Conservation (phyloP, 2,329 filamentous ascomycete genomes). For the Aspergillus nomiae region DNA sequence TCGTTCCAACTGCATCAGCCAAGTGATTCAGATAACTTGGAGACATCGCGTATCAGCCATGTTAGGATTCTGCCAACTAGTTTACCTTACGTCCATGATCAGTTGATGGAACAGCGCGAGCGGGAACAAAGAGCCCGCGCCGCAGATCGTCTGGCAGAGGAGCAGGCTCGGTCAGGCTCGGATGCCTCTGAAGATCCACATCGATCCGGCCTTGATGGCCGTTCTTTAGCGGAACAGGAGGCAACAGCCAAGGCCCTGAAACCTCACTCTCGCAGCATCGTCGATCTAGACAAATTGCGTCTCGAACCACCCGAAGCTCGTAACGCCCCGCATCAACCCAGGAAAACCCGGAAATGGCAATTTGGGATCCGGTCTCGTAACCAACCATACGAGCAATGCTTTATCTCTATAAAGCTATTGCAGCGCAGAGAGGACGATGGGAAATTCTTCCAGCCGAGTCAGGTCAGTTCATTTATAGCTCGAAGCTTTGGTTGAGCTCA, state of each 20-base stretch:
- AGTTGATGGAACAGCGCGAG: constrained; percentile 71
- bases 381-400: constrained; percentile 91
- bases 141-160: constrained; percentile 47
- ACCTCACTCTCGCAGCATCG: constrained; percentile 74
- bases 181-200: constrained; percentile 24
- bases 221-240: constrained; percentile 70
- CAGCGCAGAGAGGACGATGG: constrained; percentile 87
- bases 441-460: constrained; percentile 56
- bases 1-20: constrained; percentile 27
- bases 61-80: constrained; percentile 91
- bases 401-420: constrained; percentile 90
- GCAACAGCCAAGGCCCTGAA: constrained; percentile 80
- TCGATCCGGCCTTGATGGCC: constrained; percentile 25
- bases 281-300: constrained; percentile 66
- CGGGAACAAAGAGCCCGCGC: constrained; percentile 32
- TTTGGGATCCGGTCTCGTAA: constrained; percentile 96
- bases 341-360: constrained; percentile 84
- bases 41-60: constrained; percentile 69
- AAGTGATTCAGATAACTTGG: constrained; percentile 37
- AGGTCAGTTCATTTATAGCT: constrained; percentile 29
- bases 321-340: constrained; percentile 49
- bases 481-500: background rate
- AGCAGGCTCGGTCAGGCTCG: constrained; percentile 26
- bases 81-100: constrained; percentile 84
- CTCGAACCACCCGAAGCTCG: constrained; percentile 58